A percentile compares a stretch with the other conserved stretches of the same genome.
phyloP scores from a whole-genome alignment of 2,329 filamentous ascomycete species.

The Penicillium vulpinum region DNA sequence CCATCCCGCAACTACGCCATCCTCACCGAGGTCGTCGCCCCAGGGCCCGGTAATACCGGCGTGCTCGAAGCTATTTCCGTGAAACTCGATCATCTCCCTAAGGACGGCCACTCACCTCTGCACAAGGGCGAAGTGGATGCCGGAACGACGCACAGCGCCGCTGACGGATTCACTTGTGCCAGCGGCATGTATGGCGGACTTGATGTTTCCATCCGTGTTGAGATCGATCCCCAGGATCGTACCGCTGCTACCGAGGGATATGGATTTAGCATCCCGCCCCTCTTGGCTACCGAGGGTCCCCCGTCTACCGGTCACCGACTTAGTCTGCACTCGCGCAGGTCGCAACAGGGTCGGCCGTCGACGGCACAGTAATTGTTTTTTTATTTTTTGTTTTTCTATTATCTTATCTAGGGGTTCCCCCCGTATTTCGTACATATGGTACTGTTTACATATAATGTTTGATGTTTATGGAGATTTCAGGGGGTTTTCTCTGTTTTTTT shows the following conservation, averaged over 20 bases:
- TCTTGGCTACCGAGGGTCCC: conserved; percentile 20
- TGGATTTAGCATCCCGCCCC: conserved; percentile 44
- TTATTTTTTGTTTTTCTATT: no score
- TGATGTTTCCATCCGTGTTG: conserved; percentile 48
- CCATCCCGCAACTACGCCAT: conserved; percentile 65
- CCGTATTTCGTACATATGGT: neutral
- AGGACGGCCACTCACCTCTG: conserved; percentile 69
- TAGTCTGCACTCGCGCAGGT: conserved; percentile 23
- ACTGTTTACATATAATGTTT: conserved; percentile 9
- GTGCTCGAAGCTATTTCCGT: conserved; percentile 20
- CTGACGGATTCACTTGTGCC: conserved; percentile 47
- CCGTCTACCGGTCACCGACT: conserved; percentile 15
- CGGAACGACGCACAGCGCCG: conserved; percentile 75
- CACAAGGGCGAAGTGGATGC: conserved; percentile 75
- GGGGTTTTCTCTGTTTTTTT: neutral
- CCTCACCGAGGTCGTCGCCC: conserved; percentile 54
- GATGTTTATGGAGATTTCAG: neutral
- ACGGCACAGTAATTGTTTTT: conserved; percentile 18
- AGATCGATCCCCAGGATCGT: conserved; percentile 47
- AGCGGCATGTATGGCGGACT: conserved; percentile 45
- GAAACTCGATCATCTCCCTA: conserved; percentile 40
- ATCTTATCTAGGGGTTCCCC: neutral
- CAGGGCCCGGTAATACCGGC: conserved; percentile 22
- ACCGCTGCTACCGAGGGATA: conserved; percentile 49
- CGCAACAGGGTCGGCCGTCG: conserved; percentile 22